These are phyloP conservation scores for Tricholoma sp. DNA, from an alignment of 768 basidiomycete genomes.

Conservation along the genomic window DNA sequence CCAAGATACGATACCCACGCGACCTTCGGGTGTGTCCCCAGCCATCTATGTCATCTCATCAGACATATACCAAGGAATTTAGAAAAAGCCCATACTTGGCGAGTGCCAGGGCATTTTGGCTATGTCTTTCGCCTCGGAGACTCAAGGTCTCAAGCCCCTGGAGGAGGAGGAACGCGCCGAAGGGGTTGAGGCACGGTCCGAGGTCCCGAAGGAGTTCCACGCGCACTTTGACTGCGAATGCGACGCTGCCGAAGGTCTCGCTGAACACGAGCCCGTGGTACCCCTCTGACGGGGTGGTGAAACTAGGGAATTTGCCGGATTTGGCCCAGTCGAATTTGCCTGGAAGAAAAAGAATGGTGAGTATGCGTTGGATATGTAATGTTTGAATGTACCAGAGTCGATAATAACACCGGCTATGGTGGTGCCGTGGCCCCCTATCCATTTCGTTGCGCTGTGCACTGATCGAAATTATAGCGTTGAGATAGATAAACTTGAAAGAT, in stretches of 20 bases:
- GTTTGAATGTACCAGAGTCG: conserved; percentile 48
- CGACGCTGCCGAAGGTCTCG: conserved; percentile 59
- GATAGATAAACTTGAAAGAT: too few relatives aligned
- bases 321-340: conserved; percentile 71
- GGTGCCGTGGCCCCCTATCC: conserved; percentile 81
- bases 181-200: conserved; percentile 63
- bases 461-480: not conserved
- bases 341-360: conserved; percentile 3
- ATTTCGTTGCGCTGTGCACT: conserved; percentile 80
- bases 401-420: conserved; percentile 75
- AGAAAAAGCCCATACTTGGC: conserved; percentile 37
- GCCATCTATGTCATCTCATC: conserved; percentile 34
- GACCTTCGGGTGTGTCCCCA: conserved; percentile 61
- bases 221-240: conserved; percentile 67
- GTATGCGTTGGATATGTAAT: not conserved
- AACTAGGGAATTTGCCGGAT: conserved; percentile 67
- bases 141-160: conserved; percentile 77
- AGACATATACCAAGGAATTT: not conserved
- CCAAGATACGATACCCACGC: conserved; percentile 81
- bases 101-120: conserved; percentile 63
- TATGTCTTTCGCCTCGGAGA: conserved; percentile 66
- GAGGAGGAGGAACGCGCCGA: conserved; percentile 70
- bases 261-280: conserved; percentile 69
- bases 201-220: conserved; percentile 60
- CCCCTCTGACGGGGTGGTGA: conserved; percentile 70